These are phyloP conservation scores for Singerocomus inundabilis DNA, from an alignment of 1,284 basidiomycete genomes.

Conservation along the genomic window DNA sequence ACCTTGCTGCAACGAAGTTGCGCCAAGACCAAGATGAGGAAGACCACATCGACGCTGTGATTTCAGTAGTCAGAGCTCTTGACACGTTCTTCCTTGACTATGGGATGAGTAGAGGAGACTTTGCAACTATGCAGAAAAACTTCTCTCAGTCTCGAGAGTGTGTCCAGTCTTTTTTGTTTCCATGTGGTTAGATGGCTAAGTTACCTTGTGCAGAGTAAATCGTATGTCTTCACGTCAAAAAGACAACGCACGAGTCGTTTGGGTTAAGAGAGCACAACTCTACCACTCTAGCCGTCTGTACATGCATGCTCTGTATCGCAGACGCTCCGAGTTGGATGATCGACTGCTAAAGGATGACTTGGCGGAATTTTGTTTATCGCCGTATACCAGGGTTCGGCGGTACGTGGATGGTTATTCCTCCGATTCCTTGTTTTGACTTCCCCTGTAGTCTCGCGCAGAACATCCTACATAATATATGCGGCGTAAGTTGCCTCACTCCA, in stretches of 20 bases:
- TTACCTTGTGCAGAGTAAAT: constrained; percentile 46
- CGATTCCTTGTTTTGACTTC: constrained; percentile 3
- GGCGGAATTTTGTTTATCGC: constrained; percentile 82
- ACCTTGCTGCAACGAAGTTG: constrained; percentile 69
- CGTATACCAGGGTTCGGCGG: constrained; percentile 79
- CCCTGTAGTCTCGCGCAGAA: constrained; percentile 67
- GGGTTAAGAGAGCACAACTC: constrained; percentile 77
- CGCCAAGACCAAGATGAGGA: constrained; percentile 60
- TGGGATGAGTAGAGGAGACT: constrained; percentile 59
- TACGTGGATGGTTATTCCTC: constrained; percentile 29
- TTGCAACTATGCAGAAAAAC: constrained; percentile 64
- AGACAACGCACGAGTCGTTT: constrained; percentile 71
- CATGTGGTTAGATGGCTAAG: not conserved
- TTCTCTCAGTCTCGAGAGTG: constrained; percentile 70
- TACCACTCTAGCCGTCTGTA: constrained; percentile 73
- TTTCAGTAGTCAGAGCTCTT: constrained; percentile 66
- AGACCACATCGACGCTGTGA: constrained; percentile 91
- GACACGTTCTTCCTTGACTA: constrained; percentile 77
- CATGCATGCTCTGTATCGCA: constrained; percentile 79
- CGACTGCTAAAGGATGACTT: constrained; percentile 69
- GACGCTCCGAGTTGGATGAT: constrained; percentile 81
- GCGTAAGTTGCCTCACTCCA: constrained; percentile 42
- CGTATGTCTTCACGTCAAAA: constrained; percentile 73
- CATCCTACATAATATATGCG: constrained; percentile 65
- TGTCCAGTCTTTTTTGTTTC: constrained; percentile 27